Evolutionary conservation across 2,329 filamentous ascomycete species (phyloP), one percentile per base, ranked within the genome.

Genomic region (Sporothrix protearum): DNA sequence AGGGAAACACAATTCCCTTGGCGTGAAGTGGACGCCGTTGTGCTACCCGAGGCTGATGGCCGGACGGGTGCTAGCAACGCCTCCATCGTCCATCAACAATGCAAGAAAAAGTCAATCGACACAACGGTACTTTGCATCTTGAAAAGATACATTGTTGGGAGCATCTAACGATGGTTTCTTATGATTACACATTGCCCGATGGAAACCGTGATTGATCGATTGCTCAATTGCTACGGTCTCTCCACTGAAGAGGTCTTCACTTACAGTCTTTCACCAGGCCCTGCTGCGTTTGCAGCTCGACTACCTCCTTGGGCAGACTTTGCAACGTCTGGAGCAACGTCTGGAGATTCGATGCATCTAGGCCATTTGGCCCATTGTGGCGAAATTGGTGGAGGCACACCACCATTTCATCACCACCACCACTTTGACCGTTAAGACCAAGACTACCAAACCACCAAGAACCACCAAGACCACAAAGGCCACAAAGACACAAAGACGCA

Each of bases 341-440:
- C 42, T 47, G 36, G 22, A 28, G 22, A 61, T 16, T 63, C n/a
- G 36, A 45, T 42, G 59, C 36, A 28, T 64, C 59, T 42, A 25
- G 59, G 12, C n/a, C 33, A 42, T 64, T 39, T 64, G 59, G 12
- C 3, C 59, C 59, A 64, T 28, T 36, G 59, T 64, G 59, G 59
- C 59, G 36, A 64, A 45, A 63, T n/a, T 16, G 42, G 42, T 14
- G 57, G 57, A 7, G 19, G 22, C 59, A 64, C 59, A 64, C 59
- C 59, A 28, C 36, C 39, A 28, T 36, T 30, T 59, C 25, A 8
- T 36, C 28, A 36, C 30, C 14, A 47, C 14, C 42, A 47, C 14
- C 42, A 47, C 42, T 16, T 47, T 3, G 42, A 47, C 42, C n/a
- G n/a, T n/a, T n/a, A n/a, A n/a, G n/a, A 47, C 42, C 14, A 1